Percentiles rank a stretch among this genome's conserved stretches.
phyloP scores from a whole-genome alignment of 345 rosid species.

The Cardamine resedifolia region DNA sequence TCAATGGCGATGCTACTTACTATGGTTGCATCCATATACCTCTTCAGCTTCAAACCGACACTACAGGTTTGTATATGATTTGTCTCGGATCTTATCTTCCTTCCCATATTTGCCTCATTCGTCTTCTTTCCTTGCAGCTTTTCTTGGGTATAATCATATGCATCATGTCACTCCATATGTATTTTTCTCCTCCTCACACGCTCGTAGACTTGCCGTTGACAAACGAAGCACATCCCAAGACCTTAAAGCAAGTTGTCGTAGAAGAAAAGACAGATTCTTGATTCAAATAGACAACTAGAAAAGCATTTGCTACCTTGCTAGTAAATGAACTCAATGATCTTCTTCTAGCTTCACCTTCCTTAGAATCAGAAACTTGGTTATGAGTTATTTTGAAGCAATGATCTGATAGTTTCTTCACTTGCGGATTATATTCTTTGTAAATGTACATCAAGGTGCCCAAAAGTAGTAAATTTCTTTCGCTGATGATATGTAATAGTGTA shows the following conservation, averaged over 20 bases:
- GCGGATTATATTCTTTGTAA: not conserved
- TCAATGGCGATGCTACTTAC: conserved; percentile 93
- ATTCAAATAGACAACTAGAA: conserved; percentile 18
- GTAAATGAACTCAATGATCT: conserved; percentile 7
- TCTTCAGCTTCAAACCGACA: conserved; percentile 71
- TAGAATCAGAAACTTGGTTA: conserved; percentile 1
- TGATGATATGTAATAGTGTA: not conserved
- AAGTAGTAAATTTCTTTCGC: conserved; percentile 6
- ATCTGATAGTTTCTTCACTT: not conserved
- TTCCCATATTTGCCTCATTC: conserved; percentile 12
- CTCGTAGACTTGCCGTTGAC: conserved; percentile 63
- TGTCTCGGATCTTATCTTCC: conserved; percentile 2
- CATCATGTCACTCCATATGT: conserved; percentile 96
- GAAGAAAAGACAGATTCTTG: conserved; percentile 64
- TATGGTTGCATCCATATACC: conserved; percentile 67
- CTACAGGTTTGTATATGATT: conserved; percentile 50
- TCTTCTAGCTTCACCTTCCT: not conserved
- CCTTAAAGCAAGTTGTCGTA: conserved; percentile 52
- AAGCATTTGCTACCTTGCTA: conserved; percentile 6
- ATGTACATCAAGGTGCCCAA: conserved; percentile 5
- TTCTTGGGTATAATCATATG: conserved; percentile 89
- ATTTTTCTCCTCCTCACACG: conserved; percentile 74
- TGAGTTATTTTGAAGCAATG: not conserved
- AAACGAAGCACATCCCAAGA: conserved; percentile 52
- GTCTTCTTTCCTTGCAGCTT: conserved; percentile 54